These are phyloP conservation scores for Claviceps pusilla DNA, from an alignment of 2,329 filamentous ascomycete genomes.

Conservation along the genomic window DNA sequence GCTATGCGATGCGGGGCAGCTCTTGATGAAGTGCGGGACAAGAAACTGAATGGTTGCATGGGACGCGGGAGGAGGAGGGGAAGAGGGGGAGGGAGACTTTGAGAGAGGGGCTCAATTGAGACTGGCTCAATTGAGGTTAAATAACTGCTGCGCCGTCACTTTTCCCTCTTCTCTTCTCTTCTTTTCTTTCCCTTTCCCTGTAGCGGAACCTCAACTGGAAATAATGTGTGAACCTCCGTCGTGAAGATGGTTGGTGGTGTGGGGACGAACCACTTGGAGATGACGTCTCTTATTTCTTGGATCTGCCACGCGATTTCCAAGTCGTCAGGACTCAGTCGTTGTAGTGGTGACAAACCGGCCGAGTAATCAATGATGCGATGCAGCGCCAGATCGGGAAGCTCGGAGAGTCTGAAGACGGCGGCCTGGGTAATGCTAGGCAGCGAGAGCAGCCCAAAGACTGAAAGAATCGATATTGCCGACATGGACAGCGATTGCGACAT, in stretches of 20 bases:
- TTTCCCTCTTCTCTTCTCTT: background rate
- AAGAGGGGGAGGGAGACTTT: background rate
- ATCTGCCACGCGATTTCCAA: background rate
- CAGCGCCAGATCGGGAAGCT: background rate
- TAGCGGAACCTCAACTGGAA: background rate
- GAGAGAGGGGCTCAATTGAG: background rate
- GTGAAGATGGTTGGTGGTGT: background rate
- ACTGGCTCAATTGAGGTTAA: background rate
- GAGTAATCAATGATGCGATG: background rate
- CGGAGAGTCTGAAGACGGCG: background rate
- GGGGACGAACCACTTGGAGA: background rate
- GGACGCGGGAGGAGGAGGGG: background rate
- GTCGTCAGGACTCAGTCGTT: background rate
- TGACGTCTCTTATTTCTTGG: slow-evolving; percentile 3
- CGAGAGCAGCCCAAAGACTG: background rate
- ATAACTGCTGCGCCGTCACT: background rate
- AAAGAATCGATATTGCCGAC: no score
- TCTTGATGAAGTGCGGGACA: slow-evolving; percentile 7
- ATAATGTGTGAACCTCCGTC: background rate
- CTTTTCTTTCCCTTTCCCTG: no score
- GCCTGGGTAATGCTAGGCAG: background rate
- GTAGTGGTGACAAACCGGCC: background rate
- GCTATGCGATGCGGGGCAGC: slow-evolving; percentile 23
- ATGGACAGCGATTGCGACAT: background rate
- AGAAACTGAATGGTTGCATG: slow-evolving; percentile 7